These are phyloP conservation scores for Pseudocercospora ulei DNA, from an alignment of 2,329 filamentous ascomycete species.

Conservation along the genomic window DNA sequence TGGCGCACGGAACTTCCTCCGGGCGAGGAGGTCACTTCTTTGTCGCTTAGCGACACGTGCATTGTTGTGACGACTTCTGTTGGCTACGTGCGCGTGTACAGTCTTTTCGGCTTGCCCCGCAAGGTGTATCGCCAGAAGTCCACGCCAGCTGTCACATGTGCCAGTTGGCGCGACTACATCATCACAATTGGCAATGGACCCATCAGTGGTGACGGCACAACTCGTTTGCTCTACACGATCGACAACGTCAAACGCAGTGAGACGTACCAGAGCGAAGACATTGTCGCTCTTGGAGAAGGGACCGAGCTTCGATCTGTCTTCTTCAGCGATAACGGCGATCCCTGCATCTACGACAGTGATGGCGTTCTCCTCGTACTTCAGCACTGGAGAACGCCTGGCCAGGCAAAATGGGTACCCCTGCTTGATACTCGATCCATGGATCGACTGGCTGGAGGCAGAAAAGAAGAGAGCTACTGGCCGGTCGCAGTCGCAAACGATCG, in stretches of 20 bases:
- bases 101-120: constrained; percentile 80
- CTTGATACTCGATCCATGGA: constrained; percentile 78
- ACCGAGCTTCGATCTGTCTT: constrained; percentile 71
- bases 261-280: constrained; percentile 88
- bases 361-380: constrained; percentile 79
- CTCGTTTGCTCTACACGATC: constrained; percentile 77
- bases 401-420: constrained; percentile 83
- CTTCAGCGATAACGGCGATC: constrained; percentile 88
- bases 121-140: constrained; percentile 87
- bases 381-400: constrained; percentile 78
- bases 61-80: constrained; percentile 77
- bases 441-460: constrained; percentile 72
- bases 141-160: constrained; percentile 79
- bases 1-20: constrained; percentile 81
- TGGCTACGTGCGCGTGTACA: constrained; percentile 87
- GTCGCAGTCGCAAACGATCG: constrained; percentile 83
- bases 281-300: constrained; percentile 69
- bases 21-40: constrained; percentile 76
- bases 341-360: constrained; percentile 89
- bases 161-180: constrained; percentile 92
- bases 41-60: constrained; percentile 85
- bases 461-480: constrained; percentile 86
- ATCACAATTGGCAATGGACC: constrained; percentile 90
- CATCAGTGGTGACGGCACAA: constrained; percentile 64
- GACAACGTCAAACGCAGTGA: constrained; percentile 91